These are phyloP conservation scores for Patellaria atrata DNA, from an alignment of 495 filamentous ascomycete species.

Conservation along the genomic window DNA sequence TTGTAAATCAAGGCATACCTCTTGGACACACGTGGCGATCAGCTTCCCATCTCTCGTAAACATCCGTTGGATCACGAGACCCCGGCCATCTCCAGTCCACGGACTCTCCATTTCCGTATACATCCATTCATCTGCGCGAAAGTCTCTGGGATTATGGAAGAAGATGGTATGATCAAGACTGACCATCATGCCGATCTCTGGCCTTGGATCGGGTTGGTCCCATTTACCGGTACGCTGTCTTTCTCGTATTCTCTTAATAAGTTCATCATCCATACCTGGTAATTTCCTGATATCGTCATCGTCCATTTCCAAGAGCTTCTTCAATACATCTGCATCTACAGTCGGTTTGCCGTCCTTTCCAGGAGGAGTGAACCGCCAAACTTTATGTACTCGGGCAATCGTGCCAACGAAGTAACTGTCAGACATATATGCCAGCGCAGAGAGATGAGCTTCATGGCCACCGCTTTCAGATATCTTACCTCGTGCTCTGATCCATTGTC, in stretches of 20 bases:
- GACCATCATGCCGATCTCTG: conserved; percentile 85
- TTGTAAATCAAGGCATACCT: too few relatives aligned
- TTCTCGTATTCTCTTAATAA: conserved; percentile 10
- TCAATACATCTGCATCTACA: conserved; percentile 18
- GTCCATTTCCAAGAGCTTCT: conserved; percentile 20
- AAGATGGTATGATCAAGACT: conserved; percentile 88
- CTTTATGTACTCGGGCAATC: conserved; percentile 56
- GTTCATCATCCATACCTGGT: conserved; percentile 10
- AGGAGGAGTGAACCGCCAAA: conserved; percentile 34
- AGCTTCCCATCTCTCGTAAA: conserved; percentile 69
- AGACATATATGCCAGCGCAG: conserved; percentile 80
- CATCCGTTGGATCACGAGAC: conserved; percentile 75
- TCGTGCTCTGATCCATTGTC: conserved; percentile 67
- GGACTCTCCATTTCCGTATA: conserved; percentile 81
- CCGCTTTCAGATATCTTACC: conserved; percentile 49
- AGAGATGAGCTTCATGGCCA: conserved; percentile 57
- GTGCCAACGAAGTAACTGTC: conserved; percentile 89
- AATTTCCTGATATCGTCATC: conserved; percentile 16
- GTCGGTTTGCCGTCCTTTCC: conserved; percentile 21
- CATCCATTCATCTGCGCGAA: conserved; percentile 89
- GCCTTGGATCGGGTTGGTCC: conserved; percentile 17
- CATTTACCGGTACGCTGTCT: conserved; percentile 11
- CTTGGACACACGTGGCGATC: conserved; percentile 76
- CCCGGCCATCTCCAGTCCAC: conserved; percentile 86
- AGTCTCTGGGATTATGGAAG: conserved; percentile 71